Evolutionary conservation across 23 red algal genomes (phyloP), one percentile per base, ranked within the genome.

Genomic region (Gracilaria vermiculophylla): DNA sequence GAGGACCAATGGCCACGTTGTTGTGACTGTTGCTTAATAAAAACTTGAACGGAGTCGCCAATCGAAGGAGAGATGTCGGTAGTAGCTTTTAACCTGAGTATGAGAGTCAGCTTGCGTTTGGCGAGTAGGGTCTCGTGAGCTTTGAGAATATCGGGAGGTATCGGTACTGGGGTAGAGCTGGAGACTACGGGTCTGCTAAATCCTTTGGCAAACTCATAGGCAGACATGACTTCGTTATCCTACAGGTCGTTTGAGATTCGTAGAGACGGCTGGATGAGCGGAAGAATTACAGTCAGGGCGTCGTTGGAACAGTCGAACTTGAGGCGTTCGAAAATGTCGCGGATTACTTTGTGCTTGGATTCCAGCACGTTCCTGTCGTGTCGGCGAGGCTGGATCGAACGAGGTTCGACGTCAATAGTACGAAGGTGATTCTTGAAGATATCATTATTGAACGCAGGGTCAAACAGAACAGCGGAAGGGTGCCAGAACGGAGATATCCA

Each of bases 311-410:
- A 4, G n/a, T 5, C 49, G 3, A 8, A 2, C 29, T 81, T 35
- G 15, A 61, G 77, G 2, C 51, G 15, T 44, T 52, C 6, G 33
- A 35, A 62, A 10, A 81, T 61, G 31, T 81, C 77, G 2, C 51
- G 49, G 37, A 81, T 56, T 3, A 60, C 23, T 14, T 32, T 33
- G 19, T 81, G 49, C 55, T 81, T 81, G 14, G 77, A 61, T 62
- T 81, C 77, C 52, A 81, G 25, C 2, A 81, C 77, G 62, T 81
- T 56, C 24, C 62, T 81, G 77, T 81, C 62, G 27, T 81, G 77
- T 3, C 77, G 36, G 21, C 49, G 6, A 2, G 52, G 51, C 3
- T 5, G 77, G 35, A 81, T 56, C 5, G 77, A 33, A 36, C 52
- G 49, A 9, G 29, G 17, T 3, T 32, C 33, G 28, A 61, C 62